phyloP scores from a whole-genome alignment of 306 rosid genomes.

The Ammopiptanthus mongolicus region DNA sequence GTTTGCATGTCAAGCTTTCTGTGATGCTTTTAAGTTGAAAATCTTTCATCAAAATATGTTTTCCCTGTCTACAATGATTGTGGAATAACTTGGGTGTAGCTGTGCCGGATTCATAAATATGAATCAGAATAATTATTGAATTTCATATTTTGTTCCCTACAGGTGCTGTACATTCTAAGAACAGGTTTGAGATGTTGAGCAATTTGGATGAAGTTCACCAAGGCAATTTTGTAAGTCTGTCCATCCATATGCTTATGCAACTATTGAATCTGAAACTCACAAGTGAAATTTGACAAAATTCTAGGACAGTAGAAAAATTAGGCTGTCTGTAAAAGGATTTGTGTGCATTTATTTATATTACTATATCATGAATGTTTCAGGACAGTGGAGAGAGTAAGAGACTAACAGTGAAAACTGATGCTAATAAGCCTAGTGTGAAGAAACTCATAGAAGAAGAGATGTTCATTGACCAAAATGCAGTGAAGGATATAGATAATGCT shows the following conservation, averaged over 20 bases:
- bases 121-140: constrained; percentile 20
- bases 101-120: constrained; percentile 11
- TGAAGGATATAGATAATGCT: constrained; percentile 28
- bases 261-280: constrained; percentile 4
- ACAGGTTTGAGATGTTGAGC: constrained; percentile 49
- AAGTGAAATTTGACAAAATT: neutral
- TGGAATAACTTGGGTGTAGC: neutral
- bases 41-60: neutral
- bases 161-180: constrained; percentile 60
- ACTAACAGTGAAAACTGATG: constrained; percentile 23
- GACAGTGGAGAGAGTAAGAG: constrained; percentile 37
- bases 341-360: constrained; percentile 6
- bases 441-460: constrained; percentile 95
- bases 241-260: neutral
- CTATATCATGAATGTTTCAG: constrained; percentile 42
- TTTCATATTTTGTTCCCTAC: constrained; percentile 11
- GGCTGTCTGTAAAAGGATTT: neutral
- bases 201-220: constrained; percentile 48
- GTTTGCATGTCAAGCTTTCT: constrained; percentile 6
- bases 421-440: constrained; percentile 82
- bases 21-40: constrained; percentile 9
- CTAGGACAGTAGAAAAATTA: neutral
- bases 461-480: constrained; percentile 50
- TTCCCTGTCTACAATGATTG: neutral
- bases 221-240: constrained; percentile 49